These are phyloP conservation scores for Phoma sp. DNA, from an alignment of 2,329 filamentous ascomycete genomes.

Conservation along the genomic window DNA sequence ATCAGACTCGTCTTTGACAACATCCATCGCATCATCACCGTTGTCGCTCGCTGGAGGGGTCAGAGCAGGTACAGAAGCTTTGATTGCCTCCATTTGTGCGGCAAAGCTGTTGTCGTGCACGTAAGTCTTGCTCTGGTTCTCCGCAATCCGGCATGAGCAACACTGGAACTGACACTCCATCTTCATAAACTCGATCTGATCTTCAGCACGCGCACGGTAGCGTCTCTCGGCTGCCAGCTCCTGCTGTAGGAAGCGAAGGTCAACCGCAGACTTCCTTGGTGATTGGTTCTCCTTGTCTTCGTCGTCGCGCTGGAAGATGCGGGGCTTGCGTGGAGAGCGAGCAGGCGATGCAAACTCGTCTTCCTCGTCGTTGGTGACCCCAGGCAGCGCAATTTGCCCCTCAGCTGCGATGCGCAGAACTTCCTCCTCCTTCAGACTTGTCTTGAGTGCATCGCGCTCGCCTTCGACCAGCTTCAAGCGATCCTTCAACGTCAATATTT, in stretches of 20 bases:
- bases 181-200: conserved; percentile 78
- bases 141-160: conserved; percentile 64
- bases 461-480: conserved; percentile 72
- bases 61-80: conserved; percentile 61
- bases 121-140: conserved; percentile 49
- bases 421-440: conserved; percentile 75
- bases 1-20: conserved; percentile 33
- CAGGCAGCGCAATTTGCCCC: conserved; percentile 71
- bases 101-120: conserved; percentile 48
- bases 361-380: conserved; percentile 57
- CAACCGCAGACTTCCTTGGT: conserved; percentile 54
- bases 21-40: conserved; percentile 51
- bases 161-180: conserved; percentile 74
- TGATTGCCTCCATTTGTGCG: conserved; percentile 48
- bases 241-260: conserved; percentile 58
- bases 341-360: conserved; percentile 70
- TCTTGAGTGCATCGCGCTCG: conserved; percentile 77
- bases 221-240: conserved; percentile 62
- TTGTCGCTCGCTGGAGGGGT: conserved; percentile 70
- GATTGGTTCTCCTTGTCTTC: conserved; percentile 57
- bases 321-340: conserved; percentile 57
- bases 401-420: conserved; percentile 76
- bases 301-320: conserved; percentile 53
- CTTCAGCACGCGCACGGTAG: conserved; percentile 72
- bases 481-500: conserved; percentile 70